Conservation (phyloP, 257 asterid species). For the Primulina tabacum region DNA sequence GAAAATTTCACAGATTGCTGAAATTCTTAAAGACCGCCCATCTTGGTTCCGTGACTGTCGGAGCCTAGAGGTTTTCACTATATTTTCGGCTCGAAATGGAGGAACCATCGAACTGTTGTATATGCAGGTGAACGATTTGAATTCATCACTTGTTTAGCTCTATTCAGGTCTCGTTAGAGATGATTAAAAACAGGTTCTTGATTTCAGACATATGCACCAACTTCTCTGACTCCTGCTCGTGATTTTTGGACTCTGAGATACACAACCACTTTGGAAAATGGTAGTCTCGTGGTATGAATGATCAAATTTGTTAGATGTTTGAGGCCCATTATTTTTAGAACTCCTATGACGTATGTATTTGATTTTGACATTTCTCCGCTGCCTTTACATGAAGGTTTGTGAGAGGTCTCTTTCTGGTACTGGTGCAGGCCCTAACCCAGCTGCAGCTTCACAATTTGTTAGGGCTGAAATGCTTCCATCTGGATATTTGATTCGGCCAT, state of each 20-base stretch:
- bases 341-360: constrained; percentile 6
- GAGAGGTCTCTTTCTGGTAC: constrained; percentile 94
- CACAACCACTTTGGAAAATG: constrained; percentile 83
- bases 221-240: constrained; percentile 94
- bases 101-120: constrained; percentile 89
- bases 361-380: constrained; percentile 17
- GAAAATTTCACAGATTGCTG: constrained; percentile 62
- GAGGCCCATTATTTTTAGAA: constrained; percentile 1
- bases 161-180: background rate
- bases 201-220: constrained; percentile 87
- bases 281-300: constrained; percentile 84
- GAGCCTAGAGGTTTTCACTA: constrained; percentile 81
- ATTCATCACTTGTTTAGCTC: background rate
- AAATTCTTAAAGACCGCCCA: constrained; percentile 95
- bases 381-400: constrained; percentile 52
- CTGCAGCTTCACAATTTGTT: constrained; percentile 74
- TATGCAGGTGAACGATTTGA: constrained; percentile 57
- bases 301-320: constrained; percentile 10
- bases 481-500: constrained; percentile 80
- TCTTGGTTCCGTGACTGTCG: constrained; percentile 98
- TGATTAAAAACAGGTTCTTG: background rate
- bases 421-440: constrained; percentile 79
- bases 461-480: constrained; percentile 94
- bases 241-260: constrained; percentile 99
- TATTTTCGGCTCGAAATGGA: constrained; percentile 85